Evolutionary conservation across 129 eudicot genomes (phyloP).

Genomic region (Heracleum sosnowskyi): DNA sequence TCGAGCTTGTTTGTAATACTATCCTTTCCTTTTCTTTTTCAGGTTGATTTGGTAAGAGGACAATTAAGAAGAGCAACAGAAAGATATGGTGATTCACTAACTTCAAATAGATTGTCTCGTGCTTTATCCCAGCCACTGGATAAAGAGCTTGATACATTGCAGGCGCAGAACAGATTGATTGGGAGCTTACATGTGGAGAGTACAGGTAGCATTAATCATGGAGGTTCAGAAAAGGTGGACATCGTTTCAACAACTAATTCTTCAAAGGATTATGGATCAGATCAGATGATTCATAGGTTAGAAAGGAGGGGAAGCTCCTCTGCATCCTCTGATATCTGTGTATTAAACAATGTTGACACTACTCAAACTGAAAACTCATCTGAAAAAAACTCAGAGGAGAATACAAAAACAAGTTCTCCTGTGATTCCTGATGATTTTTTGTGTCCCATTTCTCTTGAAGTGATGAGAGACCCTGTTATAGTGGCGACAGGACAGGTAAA

Average conservation of each 20-base stretch:
- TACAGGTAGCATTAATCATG: constrained; percentile 26
- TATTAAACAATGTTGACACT: not conserved
- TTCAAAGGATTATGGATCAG: constrained; percentile 6
- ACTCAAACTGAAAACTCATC: not conserved
- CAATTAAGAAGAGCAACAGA: constrained; percentile 44
- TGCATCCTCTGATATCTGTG: constrained; percentile 6
- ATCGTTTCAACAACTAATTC: constrained; percentile 3
- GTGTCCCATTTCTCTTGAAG: constrained; percentile 41
- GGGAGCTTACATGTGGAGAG: constrained; percentile 28
- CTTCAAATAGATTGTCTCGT: constrained; percentile 19
- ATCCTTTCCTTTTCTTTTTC: not conserved
- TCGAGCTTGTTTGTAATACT: not conserved
- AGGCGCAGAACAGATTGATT: constrained; percentile 11
- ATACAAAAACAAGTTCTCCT: constrained; percentile 14
- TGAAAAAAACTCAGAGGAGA: constrained; percentile 4
- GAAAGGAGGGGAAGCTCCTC: constrained; percentile 17
- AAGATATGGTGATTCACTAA: constrained; percentile 29
- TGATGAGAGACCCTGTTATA: constrained; percentile 40
- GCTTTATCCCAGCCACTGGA: constrained; percentile 36
- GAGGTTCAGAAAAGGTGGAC: constrained; percentile 6
- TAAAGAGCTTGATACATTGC: constrained; percentile 28
- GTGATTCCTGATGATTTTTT: constrained; percentile 34
- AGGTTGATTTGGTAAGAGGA: constrained; percentile 54
- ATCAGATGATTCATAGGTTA: constrained; percentile 7
- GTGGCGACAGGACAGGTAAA: constrained; percentile 41